Conservation (phyloP, 1,139 yeast genomes). For the Lodderomyces elongisporus region DNA sequence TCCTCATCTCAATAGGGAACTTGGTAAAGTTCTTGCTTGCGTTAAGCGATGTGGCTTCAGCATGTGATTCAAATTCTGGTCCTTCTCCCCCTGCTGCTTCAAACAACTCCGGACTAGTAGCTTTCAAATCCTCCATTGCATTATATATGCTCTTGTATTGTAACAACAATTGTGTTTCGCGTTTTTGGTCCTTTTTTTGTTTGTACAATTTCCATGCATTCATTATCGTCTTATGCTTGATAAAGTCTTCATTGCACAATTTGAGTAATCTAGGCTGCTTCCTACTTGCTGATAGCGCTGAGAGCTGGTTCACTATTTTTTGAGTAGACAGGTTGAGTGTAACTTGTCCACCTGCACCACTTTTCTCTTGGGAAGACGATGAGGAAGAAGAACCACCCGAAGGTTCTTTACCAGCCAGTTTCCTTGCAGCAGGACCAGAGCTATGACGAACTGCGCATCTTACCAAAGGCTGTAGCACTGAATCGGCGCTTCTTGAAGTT, state of each 20-base stretch:
- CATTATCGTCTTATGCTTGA: constrained; percentile 79
- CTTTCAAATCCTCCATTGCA: constrained; percentile 72
- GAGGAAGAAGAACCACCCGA: too few relatives aligned
- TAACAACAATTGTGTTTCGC: constrained; percentile 43
- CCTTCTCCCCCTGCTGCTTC: constrained; percentile 33
- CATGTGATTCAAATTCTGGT: not conserved
- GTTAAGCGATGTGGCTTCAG: constrained; percentile 21
- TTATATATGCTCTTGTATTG: constrained; percentile 65
- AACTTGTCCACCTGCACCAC: constrained; percentile 12
- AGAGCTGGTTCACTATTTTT: constrained; percentile 66
- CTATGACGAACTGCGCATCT: too few relatives aligned
- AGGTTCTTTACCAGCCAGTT: not conserved
- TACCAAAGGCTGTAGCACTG: too few relatives aligned
- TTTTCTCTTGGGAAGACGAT: constrained; percentile 35
- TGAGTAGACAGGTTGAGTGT: constrained; percentile 55
- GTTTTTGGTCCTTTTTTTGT: constrained; percentile 42
- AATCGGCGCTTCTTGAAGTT: too few relatives aligned
- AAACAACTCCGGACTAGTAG: constrained; percentile 42
- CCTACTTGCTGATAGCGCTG: constrained; percentile 80
- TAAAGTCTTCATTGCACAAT: constrained; percentile 72
- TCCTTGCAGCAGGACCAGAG: too few relatives aligned
- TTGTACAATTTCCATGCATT: constrained; percentile 75
- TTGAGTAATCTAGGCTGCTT: constrained; percentile 81
- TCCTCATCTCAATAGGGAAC: constrained; percentile 74
- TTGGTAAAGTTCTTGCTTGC: constrained; percentile 21